Evolutionary conservation across 495 filamentous ascomycete species (phyloP).

Genomic region (Talaromyces borbonicus): DNA sequence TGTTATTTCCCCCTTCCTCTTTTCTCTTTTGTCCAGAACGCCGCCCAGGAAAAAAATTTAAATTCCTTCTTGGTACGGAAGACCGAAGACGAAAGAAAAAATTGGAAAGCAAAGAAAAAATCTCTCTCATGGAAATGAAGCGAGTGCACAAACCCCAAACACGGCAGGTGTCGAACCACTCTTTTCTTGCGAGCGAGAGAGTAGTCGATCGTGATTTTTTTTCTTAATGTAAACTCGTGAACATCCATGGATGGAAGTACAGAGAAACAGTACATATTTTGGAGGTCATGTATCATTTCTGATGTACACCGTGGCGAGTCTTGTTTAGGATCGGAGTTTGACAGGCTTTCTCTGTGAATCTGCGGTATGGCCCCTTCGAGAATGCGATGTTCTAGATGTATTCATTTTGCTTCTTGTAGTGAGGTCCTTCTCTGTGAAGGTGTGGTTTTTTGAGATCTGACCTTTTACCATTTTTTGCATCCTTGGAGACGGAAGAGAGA

Average conservation of each 20-base stretch:
- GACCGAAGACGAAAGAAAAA: too few relatives aligned
- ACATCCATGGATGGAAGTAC: too few relatives aligned
- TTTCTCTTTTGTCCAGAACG: too few relatives aligned
- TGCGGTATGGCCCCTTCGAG: conserved; percentile 6
- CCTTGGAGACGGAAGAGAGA: conserved; percentile 36
- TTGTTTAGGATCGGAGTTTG: neutral
- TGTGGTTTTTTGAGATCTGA: conserved; percentile 34
- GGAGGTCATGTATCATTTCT: neutral
- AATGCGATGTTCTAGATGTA: conserved; percentile 9
- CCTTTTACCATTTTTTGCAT: conserved; percentile 59
- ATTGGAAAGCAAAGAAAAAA: conserved; percentile 7
- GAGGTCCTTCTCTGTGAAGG: conserved; percentile 14
- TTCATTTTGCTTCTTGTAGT: conserved; percentile 12
- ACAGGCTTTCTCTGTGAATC: too few relatives aligned
- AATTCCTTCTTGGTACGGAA: too few relatives aligned
- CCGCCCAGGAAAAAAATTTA: too few relatives aligned
- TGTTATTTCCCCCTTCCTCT: conserved; percentile 10
- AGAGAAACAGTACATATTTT: conserved; percentile 3
- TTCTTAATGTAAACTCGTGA: too few relatives aligned
- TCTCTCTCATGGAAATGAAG: conserved; percentile 35
- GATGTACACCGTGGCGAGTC: neutral
- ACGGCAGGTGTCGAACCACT: conserved; percentile 18
- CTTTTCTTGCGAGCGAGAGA: too few relatives aligned
- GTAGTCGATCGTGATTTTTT: too few relatives aligned
- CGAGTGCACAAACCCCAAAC: conserved; percentile 37